Evolutionary conservation across 768 basidiomycete species (phyloP).

Genomic region (Nidularia sp.): DNA sequence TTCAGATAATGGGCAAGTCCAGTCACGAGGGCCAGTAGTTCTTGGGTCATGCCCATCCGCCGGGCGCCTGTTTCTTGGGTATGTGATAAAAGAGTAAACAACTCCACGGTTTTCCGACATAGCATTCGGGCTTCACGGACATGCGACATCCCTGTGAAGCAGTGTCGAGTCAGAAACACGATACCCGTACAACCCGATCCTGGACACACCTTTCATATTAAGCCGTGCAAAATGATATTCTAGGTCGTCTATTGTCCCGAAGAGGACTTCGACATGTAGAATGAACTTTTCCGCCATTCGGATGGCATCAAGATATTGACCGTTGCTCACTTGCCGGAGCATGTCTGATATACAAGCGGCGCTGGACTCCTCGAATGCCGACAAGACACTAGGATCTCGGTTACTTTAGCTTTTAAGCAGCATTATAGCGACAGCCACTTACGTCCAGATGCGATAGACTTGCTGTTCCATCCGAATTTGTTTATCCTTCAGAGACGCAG

Average conservation of each 20-base stretch:
- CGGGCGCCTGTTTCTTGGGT: constrained; percentile 90
- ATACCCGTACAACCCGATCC: not conserved
- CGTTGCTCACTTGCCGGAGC: constrained; percentile 95
- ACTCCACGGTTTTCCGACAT: constrained; percentile 97
- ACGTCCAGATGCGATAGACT: constrained; percentile 99
- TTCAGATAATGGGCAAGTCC: constrained; percentile 99
- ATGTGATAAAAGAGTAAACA: constrained; percentile 93
- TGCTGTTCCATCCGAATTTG: constrained; percentile 95
- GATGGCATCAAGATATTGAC: constrained; percentile 94
- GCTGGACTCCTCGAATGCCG: constrained; percentile 98
- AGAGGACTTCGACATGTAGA: constrained; percentile 95
- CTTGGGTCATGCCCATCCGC: constrained; percentile 95
- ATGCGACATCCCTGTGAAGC: constrained; percentile 86
- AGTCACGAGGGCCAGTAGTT: constrained; percentile 93
- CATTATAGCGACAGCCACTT: constrained; percentile 26
- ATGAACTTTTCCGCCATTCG: constrained; percentile 99
- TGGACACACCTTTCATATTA: constrained; percentile 74
- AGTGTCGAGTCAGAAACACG: not conserved
- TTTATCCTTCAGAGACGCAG: constrained; percentile 78
- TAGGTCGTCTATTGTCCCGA: constrained; percentile 95
- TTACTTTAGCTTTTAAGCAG: constrained; percentile 6
- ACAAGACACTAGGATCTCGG: constrained; percentile 63
- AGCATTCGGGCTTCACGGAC: constrained; percentile 98
- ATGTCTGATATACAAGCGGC: constrained; percentile 99
- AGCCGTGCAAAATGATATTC: constrained; percentile 81